Conservation (phyloP, 306 rosid genomes). For the Geum urbanum region DNA sequence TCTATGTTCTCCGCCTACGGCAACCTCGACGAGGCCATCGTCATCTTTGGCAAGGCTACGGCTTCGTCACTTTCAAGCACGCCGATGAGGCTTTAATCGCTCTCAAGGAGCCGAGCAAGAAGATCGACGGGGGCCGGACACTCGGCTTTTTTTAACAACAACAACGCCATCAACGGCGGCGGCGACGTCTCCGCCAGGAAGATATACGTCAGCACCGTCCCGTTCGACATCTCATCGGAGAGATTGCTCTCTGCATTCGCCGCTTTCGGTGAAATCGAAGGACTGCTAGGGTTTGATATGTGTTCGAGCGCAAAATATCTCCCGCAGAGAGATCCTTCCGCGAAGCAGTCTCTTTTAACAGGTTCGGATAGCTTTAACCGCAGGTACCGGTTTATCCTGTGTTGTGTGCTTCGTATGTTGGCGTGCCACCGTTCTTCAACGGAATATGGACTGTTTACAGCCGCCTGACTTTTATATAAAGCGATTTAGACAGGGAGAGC, state of each 20-base stretch:
- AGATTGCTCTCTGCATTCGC: constrained; percentile 50
- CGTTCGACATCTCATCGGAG: constrained; percentile 55
- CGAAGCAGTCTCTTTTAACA: too few species aligned
- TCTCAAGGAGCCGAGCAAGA: constrained; percentile 62
- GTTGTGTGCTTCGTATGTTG: too few species aligned
- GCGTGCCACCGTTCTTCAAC: too few species aligned
- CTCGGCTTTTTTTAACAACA: constrained; percentile 24
- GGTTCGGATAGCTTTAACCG: too few species aligned
- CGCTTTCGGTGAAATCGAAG: constrained; percentile 57
- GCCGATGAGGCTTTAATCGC: constrained; percentile 66
- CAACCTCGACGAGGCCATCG: constrained; percentile 63
- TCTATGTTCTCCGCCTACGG: constrained; percentile 51
- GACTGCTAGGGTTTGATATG: constrained; percentile 68
- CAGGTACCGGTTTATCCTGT: too few species aligned
- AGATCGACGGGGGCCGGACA: constrained; percentile 59
- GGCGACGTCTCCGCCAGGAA: constrained; percentile 42
- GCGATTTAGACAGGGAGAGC: too few species aligned
- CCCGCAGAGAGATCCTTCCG: too few species aligned
- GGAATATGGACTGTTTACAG: too few species aligned
- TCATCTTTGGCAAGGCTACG: constrained; percentile 57
- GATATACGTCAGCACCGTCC: constrained; percentile 67
- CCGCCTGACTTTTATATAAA: too few species aligned
- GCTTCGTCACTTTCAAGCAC: constrained; percentile 62
- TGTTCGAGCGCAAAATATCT: too few species aligned
- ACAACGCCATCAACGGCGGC: background rate